A percentile compares a stretch with the other conserved stretches of the same genome.
These are phyloP conservation scores for Handroanthus guayacan DNA, from an alignment of 257 asterid species.

Conservation along the genomic window DNA sequence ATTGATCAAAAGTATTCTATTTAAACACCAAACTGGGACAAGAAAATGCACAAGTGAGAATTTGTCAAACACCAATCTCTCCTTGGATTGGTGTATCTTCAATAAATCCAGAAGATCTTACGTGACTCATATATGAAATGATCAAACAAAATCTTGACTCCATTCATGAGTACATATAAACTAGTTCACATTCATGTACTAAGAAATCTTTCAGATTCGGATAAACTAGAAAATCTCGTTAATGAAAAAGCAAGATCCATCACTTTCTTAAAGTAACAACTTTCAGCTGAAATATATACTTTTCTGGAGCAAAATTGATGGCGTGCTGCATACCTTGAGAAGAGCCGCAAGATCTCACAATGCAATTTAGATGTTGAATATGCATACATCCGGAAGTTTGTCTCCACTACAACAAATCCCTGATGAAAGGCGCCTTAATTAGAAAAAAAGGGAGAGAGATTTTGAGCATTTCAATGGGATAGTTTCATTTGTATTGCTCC, in stretches of 20 bases:
- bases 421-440: constrained; percentile 40
- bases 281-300: constrained; percentile 9
- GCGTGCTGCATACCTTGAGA: constrained; percentile 85
- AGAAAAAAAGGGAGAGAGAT: constrained; percentile 15
- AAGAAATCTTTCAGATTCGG: constrained; percentile 16
- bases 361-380: constrained; percentile 92
- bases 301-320: constrained; percentile 14
- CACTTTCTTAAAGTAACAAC: constrained; percentile 23
- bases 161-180: neutral
- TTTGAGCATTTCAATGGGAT: constrained; percentile 25
- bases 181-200: constrained; percentile 18
- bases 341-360: constrained; percentile 91
- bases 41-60: neutral
- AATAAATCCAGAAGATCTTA: constrained; percentile 1
- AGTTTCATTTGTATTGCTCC: constrained; percentile 10
- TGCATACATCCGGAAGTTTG: constrained; percentile 93
- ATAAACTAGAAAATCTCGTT: constrained; percentile 7
- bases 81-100: neutral
- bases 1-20: neutral
- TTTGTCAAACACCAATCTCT: neutral
- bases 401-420: constrained; percentile 97
- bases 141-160: constrained; percentile 9
- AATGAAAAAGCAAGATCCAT: neutral
- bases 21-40: neutral
- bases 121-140: neutral